Evolutionary conservation across 352 stramenopile species (phyloP).

Genomic region (Stramenopiles sp.): DNA sequence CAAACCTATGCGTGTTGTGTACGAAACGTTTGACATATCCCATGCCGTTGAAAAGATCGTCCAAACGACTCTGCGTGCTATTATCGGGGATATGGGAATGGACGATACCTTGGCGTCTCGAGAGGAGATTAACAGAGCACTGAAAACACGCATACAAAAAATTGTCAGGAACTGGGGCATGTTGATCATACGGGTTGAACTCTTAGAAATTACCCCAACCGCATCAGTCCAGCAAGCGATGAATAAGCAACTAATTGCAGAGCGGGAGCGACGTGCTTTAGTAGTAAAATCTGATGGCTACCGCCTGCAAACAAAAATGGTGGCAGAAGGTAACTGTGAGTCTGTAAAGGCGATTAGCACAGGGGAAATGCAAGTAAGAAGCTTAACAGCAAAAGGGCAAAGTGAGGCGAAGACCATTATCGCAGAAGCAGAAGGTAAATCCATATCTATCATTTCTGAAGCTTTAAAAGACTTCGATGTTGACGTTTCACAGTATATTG

Average conservation of each 20-base stretch:
- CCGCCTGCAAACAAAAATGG: constrained; percentile 18
- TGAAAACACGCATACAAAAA: constrained; percentile 21
- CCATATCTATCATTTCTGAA: constrained; percentile 16
- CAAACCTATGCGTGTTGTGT: constrained; percentile 23
- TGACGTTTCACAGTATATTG: constrained; percentile 26
- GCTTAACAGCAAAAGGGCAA: constrained; percentile 18
- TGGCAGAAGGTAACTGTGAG: constrained; percentile 23
- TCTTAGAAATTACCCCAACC: constrained; percentile 25
- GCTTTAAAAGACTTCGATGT: constrained; percentile 18
- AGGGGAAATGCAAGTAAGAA: constrained; percentile 22
- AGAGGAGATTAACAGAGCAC: constrained; percentile 25
- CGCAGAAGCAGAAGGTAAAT: constrained; percentile 19
- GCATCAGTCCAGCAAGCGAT: constrained; percentile 22
- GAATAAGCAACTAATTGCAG: constrained; percentile 26
- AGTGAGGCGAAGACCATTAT: constrained; percentile 19
- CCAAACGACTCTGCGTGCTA: constrained; percentile 24
- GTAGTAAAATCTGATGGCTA: constrained; percentile 25
- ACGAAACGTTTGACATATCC: constrained; percentile 25
- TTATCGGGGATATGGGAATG: constrained; percentile 29
- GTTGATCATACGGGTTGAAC: constrained; percentile 21
- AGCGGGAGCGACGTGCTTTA: constrained; percentile 22
- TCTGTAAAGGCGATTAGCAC: constrained; percentile 19
- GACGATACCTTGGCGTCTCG: constrained; percentile 27
- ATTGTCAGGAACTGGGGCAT: constrained; percentile 27
- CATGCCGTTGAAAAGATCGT: constrained; percentile 25